Conservation (phyloP, 2,329 filamentous ascomycete species). For the Penicillium sp. region DNA sequence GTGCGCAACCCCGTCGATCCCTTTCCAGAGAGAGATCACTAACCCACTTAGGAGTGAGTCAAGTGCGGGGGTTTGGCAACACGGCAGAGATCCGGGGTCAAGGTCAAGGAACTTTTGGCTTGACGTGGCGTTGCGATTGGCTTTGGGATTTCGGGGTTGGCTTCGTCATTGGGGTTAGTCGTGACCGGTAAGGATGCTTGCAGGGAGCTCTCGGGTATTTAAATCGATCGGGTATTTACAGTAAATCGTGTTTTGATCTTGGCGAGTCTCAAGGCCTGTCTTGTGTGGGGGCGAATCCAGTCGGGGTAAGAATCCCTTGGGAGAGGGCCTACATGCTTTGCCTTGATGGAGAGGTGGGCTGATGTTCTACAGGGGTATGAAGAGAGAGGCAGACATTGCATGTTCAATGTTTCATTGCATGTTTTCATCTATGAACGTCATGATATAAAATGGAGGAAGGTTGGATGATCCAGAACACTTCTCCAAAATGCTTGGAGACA, state of each 20-base stretch:
- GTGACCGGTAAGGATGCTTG: not conserved
- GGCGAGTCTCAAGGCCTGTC: not conserved
- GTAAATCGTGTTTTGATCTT: not conserved
- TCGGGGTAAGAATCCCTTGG: not conserved
- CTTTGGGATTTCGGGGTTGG: not conserved
- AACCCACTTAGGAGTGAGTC: not conserved
- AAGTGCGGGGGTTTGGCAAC: not conserved
- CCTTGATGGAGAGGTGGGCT: not conserved
- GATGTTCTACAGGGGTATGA: not conserved
- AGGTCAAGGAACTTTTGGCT: not conserved
- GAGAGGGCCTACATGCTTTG: not conserved
- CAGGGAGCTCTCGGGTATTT: slow-evolving; percentile 5
- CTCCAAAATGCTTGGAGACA: not conserved
- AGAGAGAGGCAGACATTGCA: not conserved
- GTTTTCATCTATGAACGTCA: slow-evolving; percentile 8
- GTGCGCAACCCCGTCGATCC: slow-evolving; percentile 1
- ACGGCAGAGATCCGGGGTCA: not conserved
- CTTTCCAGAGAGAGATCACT: not conserved
- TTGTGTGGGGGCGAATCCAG: not conserved
- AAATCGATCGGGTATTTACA: not conserved
- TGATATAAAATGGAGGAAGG: not conserved
- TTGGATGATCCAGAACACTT: not conserved
- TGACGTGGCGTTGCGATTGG: not conserved
- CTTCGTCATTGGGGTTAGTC: not conserved
- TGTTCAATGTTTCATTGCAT: slow-evolving; percentile 4